A percentile compares a stretch with the other conserved stretches of the same genome.
Conservation (phyloP, 116 monocot species). For the Iris pallida region DNA sequence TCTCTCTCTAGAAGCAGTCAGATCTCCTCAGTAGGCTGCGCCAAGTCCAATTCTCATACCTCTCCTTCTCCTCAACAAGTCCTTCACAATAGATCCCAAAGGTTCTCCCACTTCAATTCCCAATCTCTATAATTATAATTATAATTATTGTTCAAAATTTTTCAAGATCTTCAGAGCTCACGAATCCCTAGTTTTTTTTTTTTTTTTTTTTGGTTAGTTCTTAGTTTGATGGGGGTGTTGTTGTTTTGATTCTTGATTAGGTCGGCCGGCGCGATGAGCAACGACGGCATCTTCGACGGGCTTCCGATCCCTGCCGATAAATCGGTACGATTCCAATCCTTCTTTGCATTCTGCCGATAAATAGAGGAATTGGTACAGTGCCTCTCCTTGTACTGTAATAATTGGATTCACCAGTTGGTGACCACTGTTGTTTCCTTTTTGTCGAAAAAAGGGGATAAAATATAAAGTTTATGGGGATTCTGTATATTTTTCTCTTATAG, state of each 20-base stretch:
- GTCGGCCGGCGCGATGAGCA: conserved; percentile 18
- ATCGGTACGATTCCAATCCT: conserved; percentile 5
- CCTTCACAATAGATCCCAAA: too few species aligned
- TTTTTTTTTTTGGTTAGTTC: neutral
- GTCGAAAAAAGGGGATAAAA: neutral
- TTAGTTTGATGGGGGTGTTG: neutral
- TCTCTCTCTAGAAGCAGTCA: too few species aligned
- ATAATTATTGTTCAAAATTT: too few species aligned
- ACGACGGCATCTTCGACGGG: conserved; percentile 26
- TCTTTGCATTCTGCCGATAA: neutral
- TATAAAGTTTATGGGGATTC: neutral
- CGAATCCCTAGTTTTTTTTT: neutral
- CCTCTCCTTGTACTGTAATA: neutral
- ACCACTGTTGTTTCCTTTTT: neutral
- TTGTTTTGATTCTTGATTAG: neutral
- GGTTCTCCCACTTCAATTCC: too few species aligned
- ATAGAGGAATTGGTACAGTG: neutral
- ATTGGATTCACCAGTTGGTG: neutral
- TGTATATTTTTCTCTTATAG: neutral
- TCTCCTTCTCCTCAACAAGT: too few species aligned
- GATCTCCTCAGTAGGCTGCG: too few species aligned
- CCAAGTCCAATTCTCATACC: too few species aligned
- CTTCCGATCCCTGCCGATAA: conserved; percentile 26
- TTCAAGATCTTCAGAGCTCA: too few species aligned
- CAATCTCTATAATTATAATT: too few species aligned